A percentile compares a stretch with the other conserved stretches of the same genome.
These are phyloP conservation scores for Cercospora brassicicola DNA, from an alignment of 2,329 filamentous ascomycete species.

Conservation along the genomic window DNA sequence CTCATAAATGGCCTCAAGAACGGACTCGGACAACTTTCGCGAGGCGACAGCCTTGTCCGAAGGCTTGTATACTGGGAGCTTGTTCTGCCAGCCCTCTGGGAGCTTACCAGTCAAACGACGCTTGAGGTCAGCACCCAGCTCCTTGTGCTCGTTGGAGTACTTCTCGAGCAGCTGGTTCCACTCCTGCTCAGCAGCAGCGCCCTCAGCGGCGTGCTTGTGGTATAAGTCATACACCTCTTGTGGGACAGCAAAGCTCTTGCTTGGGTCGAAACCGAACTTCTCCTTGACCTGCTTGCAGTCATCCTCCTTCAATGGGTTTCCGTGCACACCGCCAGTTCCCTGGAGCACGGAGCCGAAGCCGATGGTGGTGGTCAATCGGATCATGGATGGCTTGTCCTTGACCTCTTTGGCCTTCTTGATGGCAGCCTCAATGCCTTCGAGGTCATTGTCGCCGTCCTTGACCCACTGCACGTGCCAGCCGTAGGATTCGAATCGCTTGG, in stretches of 20 bases:
- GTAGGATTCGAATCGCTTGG: constrained; percentile 92
- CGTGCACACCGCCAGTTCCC: constrained; percentile 94
- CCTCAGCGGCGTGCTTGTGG: constrained; percentile 78
- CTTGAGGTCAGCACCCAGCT: constrained; percentile 75
- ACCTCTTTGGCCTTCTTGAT: constrained; percentile 81
- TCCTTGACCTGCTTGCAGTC: constrained; percentile 91
- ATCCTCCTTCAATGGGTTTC: constrained; percentile 90
- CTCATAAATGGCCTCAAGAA: constrained; percentile 82
- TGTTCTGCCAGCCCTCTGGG: constrained; percentile 94
- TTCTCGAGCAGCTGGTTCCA: constrained; percentile 93
- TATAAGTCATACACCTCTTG: constrained; percentile 93
- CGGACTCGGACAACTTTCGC: constrained; percentile 92
- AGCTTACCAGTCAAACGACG: constrained; percentile 81
- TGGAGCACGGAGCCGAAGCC: constrained; percentile 91
- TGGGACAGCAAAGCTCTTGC: constrained; percentile 88
- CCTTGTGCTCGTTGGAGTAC: constrained; percentile 75
- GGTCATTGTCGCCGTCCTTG: constrained; percentile 83
- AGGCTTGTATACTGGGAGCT: constrained; percentile 85
- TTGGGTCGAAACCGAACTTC: constrained; percentile 94
- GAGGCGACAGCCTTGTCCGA: constrained; percentile 82
- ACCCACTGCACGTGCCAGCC: constrained; percentile 91
- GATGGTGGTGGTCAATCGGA: constrained; percentile 96
- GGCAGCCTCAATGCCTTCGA: constrained; percentile 82
- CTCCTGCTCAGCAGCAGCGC: constrained; percentile 85
- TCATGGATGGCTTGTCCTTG: constrained; percentile 94